phyloP scores from a whole-genome alignment of 352 stramenopile genomes.

The Pythium insidiosum region DNA sequence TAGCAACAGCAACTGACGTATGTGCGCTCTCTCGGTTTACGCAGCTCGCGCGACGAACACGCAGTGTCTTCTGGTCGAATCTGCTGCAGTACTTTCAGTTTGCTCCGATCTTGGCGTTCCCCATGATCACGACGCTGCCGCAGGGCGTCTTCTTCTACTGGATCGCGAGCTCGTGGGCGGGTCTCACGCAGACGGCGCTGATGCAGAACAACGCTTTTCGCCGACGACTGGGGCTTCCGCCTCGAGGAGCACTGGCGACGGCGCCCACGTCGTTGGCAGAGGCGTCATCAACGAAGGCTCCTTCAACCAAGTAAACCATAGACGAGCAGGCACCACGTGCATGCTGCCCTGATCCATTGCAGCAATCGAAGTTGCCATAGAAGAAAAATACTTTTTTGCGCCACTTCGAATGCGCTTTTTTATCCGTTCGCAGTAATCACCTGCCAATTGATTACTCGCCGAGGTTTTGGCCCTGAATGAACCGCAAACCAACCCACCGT shows the following conservation, averaged over 20 bases:
- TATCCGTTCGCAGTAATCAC: too few relatives aligned
- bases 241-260: constrained; percentile 20
- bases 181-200: constrained; percentile 42
- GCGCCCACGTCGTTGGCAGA: constrained; percentile 6
- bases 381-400: too few relatives aligned
- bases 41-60: constrained; percentile 11
- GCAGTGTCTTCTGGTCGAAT: constrained; percentile 10
- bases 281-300: constrained; percentile 4
- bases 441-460: too few relatives aligned
- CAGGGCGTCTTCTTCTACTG: constrained; percentile 84
- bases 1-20: too few relatives aligned
- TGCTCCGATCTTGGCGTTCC: constrained; percentile 37
- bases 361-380: constrained; percentile 8
- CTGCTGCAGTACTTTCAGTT: constrained; percentile 36
- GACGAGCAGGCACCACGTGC: constrained; percentile 16
- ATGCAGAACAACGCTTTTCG: constrained; percentile 69
- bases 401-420: too few relatives aligned
- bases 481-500: too few relatives aligned
- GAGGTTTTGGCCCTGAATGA: too few relatives aligned
- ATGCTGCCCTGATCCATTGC: constrained; percentile 10
- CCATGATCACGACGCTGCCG: constrained; percentile 9
- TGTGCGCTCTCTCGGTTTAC: neutral
- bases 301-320: constrained; percentile 14
- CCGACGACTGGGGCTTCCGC: constrained; percentile 37
- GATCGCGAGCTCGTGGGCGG: constrained; percentile 62